Conservation (phyloP, 2,329 filamentous ascomycete species). For the Helotiales sp. region DNA sequence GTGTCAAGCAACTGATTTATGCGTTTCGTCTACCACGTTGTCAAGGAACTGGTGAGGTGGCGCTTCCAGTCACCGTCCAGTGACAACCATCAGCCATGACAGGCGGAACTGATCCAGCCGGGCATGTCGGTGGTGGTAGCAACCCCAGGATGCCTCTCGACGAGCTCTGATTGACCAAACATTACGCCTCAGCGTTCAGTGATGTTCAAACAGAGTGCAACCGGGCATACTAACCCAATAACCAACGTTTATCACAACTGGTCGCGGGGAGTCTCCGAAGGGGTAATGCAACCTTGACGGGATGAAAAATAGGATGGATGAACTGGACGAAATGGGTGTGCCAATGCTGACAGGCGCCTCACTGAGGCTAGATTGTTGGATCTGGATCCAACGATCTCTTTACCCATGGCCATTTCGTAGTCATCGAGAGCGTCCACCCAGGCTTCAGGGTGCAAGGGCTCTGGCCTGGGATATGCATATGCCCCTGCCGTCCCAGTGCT, state of each 20-base stretch:
- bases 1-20: background rate
- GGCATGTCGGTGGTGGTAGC: background rate
- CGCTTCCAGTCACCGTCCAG: background rate
- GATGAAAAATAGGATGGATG: background rate
- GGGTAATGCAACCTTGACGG: background rate
- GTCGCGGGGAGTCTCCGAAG: background rate
- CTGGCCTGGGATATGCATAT: background rate
- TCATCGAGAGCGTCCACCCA: background rate
- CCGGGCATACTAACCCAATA: background rate
- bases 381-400: background rate
- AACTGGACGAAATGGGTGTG: background rate
- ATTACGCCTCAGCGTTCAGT: background rate
- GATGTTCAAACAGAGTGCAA: background rate
- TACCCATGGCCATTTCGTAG: background rate
- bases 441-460: background rate
- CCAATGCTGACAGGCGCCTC: background rate
- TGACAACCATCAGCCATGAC: background rate
- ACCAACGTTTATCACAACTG: background rate
- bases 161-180: background rate
- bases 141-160: background rate
- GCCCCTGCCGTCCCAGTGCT: background rate
- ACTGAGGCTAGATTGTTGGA: conserved; percentile 4
- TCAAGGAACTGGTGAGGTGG: background rate
- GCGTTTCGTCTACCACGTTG: background rate
- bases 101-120: background rate